phyloP scores from a whole-genome alignment of 2,329 filamentous ascomycete genomes.

The Neopestalotiopsis clavispora region DNA sequence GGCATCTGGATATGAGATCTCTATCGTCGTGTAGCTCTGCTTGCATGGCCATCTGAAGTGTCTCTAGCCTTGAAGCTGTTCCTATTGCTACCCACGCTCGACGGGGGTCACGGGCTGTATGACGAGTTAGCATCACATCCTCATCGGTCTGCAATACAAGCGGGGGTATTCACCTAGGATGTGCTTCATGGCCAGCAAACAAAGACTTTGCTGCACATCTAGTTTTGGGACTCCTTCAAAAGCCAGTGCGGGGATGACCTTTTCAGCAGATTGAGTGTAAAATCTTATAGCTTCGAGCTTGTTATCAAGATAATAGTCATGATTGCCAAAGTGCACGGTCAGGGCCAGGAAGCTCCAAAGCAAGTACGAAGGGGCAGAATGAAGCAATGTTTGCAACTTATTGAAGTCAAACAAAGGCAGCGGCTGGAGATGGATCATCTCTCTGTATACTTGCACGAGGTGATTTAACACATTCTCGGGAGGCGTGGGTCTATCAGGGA shows the following conservation, averaged over 20 bases:
- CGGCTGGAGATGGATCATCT: background rate
- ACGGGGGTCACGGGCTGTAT: background rate
- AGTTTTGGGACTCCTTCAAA: background rate
- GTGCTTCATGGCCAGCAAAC: background rate
- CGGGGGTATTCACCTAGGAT: background rate
- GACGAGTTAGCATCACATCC: background rate
- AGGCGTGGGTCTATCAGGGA: background rate
- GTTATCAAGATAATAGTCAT: background rate
- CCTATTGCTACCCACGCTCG: background rate
- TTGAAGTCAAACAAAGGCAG: background rate
- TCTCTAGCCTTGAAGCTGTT: background rate
- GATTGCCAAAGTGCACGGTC: background rate
- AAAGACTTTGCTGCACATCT: background rate
- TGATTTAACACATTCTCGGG: background rate
- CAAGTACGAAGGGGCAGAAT: background rate
- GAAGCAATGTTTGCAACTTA: background rate
- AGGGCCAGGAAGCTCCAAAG: background rate
- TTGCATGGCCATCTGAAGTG: background rate
- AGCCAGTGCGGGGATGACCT: background rate
- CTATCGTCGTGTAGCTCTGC: background rate
- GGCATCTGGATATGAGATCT: background rate
- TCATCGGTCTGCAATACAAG: background rate
- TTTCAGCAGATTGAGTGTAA: background rate
- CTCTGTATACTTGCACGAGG: background rate
- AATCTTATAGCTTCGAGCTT: background rate